Evolutionary conservation across 2,329 filamentous ascomycete genomes (phyloP), one percentile per base, ranked within the genome.

Genomic region (Plenodomus biglobosus): DNA sequence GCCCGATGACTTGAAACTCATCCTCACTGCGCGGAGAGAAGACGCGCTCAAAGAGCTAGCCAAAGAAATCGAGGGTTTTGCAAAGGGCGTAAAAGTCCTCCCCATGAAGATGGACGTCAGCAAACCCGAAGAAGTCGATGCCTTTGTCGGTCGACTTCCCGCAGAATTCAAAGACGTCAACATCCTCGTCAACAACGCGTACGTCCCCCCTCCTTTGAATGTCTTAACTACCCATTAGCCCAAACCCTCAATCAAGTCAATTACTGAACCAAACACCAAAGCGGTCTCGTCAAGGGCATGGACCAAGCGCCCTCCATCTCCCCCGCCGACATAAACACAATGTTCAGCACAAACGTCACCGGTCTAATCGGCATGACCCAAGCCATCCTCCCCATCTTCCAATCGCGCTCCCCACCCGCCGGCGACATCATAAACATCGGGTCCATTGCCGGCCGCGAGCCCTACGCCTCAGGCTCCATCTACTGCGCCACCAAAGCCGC

Each of bases 391-490:
- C 85, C 88, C 43, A 85, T 91, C 69, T 95, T 92, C 80, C 87
- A 90, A 73, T 78, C 82, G 61, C 67, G 78, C 57, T 20, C 49
- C 38, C 44, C 46, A 52, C 74, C 18, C 48, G 78, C 82, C 37
- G 92, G 92, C 62, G 94, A 97, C 70, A 92, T 99, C 70, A 95
- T 99, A 76, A 97, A 96, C 69, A 85, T 96, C 65, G 92, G 92
- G 53, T 91, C 86, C 59, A 92, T 96, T 66, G 92, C 92, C n/a
- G 92, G 90, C 22, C 82, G 91, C 38, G 91, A 95, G 62, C 82
- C 89, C 10, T 96, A 96, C 71, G 78, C 84, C 1, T 90, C 90
- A 41, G 92, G 92, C 21, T 85, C 85, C 69, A 95, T 96, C 68
- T 96, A 96, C 80, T 96, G 92, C 72, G 90, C 91, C 1, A 92